phyloP scores from a whole-genome alignment of 2,329 filamentous ascomycete genomes.

The Cercospora janseana region DNA sequence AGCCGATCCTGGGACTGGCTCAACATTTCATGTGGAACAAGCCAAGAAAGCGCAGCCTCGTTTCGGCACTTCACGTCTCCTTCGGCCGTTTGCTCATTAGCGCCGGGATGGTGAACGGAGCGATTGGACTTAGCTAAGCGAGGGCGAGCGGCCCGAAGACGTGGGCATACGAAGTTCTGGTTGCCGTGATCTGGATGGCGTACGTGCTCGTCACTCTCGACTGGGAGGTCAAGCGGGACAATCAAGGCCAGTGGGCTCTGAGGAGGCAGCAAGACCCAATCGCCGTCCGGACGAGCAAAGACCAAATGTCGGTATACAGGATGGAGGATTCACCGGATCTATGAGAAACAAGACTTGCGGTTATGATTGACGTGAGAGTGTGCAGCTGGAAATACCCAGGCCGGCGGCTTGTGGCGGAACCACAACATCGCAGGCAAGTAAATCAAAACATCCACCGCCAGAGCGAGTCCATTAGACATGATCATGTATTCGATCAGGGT shows the following conservation, averaged over 20 bases:
- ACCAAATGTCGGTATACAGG: background rate
- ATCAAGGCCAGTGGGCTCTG: slow-evolving; percentile 9
- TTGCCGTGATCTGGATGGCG: slow-evolving; percentile 35
- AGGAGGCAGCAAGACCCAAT: background rate
- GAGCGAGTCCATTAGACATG: too few species aligned
- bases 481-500: too few species aligned
- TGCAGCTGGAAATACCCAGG: background rate
- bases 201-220: slow-evolving; percentile 4
- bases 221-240: slow-evolving; percentile 12
- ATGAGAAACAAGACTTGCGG: too few species aligned
- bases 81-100: slow-evolving; percentile 43
- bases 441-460: too few species aligned
- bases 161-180: slow-evolving; percentile 52
- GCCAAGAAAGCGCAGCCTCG: slow-evolving; percentile 45
- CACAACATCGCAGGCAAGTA: too few species aligned
- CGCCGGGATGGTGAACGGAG: slow-evolving; percentile 58
- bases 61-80: slow-evolving; percentile 42
- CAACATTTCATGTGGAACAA: slow-evolving; percentile 55
- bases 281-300: background rate
- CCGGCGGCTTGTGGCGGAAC: too few species aligned
- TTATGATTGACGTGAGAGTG: too few species aligned
- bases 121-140: slow-evolving; percentile 53
- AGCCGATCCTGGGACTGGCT: slow-evolving; percentile 52
- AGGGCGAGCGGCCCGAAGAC: slow-evolving; percentile 30
- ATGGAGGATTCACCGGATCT: too few species aligned